Conservation (phyloP, 352 stramenopile species). For the Blastocystis sp. region DNA sequence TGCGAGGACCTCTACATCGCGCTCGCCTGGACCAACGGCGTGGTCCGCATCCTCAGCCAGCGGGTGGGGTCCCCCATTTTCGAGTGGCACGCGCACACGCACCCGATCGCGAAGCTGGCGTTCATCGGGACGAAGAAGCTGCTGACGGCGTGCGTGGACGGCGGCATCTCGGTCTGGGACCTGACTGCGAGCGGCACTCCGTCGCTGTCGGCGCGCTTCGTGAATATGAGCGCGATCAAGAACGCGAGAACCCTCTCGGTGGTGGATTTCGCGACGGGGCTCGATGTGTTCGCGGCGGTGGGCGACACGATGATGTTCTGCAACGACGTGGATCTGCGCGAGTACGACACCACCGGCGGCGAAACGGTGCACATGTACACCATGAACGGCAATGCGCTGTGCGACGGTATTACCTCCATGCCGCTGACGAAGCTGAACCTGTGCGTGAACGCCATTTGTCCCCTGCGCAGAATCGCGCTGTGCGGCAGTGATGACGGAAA, state of each 20-base stretch:
- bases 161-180: slow-evolving; percentile 40
- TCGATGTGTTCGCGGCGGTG: not conserved
- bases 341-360: not conserved
- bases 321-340: slow-evolving; percentile 55
- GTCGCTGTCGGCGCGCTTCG: not conserved
- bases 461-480: slow-evolving; percentile 60
- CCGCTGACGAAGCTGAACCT: slow-evolving; percentile 60
- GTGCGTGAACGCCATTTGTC: slow-evolving; percentile 42
- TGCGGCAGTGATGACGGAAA: slow-evolving; percentile 64
- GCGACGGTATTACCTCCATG: slow-evolving; percentile 59
- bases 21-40: slow-evolving; percentile 31
- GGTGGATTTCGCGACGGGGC: slow-evolving; percentile 5
- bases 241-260: slow-evolving; percentile 10
- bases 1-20: slow-evolving; percentile 37
- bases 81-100: slow-evolving; percentile 36
- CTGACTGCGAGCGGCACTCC: not conserved
- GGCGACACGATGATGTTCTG: slow-evolving; percentile 6
- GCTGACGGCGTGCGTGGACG: slow-evolving; percentile 49
- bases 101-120: slow-evolving; percentile 20
- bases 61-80: slow-evolving; percentile 28
- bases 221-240: not conserved
- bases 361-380: not conserved
- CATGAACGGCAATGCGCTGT: slow-evolving; percentile 1
- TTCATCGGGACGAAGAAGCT: slow-evolving; percentile 19
- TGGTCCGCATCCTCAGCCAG: slow-evolving; percentile 48